Conservation (phyloP, 1,139 yeast genomes). For the Candida neerlandica region DNA sequence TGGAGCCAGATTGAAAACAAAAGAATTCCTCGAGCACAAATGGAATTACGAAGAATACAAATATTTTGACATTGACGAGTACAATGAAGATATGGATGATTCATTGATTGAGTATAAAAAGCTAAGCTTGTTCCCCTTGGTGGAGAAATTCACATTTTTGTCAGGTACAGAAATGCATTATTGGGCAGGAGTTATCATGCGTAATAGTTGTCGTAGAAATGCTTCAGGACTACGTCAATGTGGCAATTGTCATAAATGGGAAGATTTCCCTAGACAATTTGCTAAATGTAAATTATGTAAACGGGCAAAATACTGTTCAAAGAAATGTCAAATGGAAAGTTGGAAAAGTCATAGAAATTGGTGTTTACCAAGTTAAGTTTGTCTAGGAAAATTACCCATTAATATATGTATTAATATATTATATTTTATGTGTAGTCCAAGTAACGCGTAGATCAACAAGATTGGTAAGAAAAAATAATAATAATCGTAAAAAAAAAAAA, state of each 20-base stretch:
- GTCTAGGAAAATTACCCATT: too few relatives aligned
- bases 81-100: constrained; percentile 48
- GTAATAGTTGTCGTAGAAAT: constrained; percentile 91
- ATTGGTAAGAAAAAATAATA: background rate
- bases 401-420: background rate
- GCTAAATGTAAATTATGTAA: constrained; percentile 95
- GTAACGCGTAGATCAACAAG: background rate
- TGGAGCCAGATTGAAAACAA: constrained; percentile 35
- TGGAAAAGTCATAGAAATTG: constrained; percentile 95
- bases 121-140: constrained; percentile 82
- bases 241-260: constrained; percentile 98
- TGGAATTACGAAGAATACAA: constrained; percentile 63
- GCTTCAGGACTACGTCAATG: constrained; percentile 97
- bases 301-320: constrained; percentile 90
- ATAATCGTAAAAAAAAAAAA: background rate
- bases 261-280: constrained; percentile 82
- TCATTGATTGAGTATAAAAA: constrained; percentile 53
- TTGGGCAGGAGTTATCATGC: constrained; percentile 97
- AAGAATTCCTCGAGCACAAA: constrained; percentile 32
- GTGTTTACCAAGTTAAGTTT: constrained; percentile 67
- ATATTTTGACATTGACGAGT: constrained; percentile 56
- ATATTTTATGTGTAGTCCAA: background rate
- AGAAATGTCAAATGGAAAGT: constrained; percentile 87
- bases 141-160: constrained; percentile 84
- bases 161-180: constrained; percentile 78